Evolutionary conservation across 192 early-diverging fungal species (phyloP), one percentile per base, ranked within the genome.

Genomic region (Globomyces pollinis-pini): DNA sequence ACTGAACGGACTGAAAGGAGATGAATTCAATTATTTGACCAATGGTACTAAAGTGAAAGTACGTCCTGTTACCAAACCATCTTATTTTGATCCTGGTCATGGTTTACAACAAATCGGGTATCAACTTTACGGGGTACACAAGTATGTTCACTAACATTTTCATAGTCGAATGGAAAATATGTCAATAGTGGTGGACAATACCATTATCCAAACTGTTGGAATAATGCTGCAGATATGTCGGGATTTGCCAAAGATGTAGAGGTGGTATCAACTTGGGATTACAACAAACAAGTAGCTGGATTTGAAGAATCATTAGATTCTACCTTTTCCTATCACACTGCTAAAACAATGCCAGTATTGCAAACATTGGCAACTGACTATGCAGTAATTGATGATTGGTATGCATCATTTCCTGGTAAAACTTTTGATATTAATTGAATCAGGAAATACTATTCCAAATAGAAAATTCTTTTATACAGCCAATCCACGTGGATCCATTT

Each of bases 311-410:
- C 39, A 42, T 42, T 42, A 42, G 12, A 11, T 3, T 16, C 39
- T 42, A 26, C 23, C 3, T 31, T 57, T 2, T 13, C 16, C 15
- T 43, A 43, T n/a, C 55, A 57, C 31, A 38, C 36, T 9, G 50
- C 65, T 9, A 12, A 30, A 2, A 53, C 23, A 1, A 13, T 72
- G 9, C 70, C 70, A 30, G 52, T 72, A 28, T 61, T 50, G 21
- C 20, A 12, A 12, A 33, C 49, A 3, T 56, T 72, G 4, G 70
- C 70, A 3, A 21, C 33, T n/a, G 61, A 72, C 26, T 72, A 45
- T 38, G 53, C 56, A 8, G 45, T 72, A 24, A 58, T 72, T 52
- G 66, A 72, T 56, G 42, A 58, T 29, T 72, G 65, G 65, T 67
- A 61, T 43, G 45, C 52, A 3, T 63, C 52, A 1, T 42, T 63